Evolutionary conservation across 331 rosid genomes (phyloP).

Genomic region (Pyrus hybrid): DNA sequence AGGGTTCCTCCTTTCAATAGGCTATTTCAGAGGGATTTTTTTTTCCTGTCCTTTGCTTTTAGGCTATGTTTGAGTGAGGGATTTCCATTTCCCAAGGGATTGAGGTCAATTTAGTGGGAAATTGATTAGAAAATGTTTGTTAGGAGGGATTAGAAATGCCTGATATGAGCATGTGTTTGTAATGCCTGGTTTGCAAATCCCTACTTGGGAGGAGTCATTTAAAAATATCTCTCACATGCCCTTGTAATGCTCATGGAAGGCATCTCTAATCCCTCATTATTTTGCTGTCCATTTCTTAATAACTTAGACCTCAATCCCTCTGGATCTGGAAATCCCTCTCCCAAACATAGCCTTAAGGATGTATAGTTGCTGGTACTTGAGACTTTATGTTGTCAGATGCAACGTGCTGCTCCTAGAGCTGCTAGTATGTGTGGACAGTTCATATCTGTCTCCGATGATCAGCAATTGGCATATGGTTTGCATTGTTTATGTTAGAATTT

Average conservation of each 20-base stretch:
- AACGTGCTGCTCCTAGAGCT: background rate
- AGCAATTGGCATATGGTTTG: background rate
- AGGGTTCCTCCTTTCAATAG: background rate
- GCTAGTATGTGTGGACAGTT: background rate
- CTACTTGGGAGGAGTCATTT: too few species aligned
- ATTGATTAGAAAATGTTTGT: too few species aligned
- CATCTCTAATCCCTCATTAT: too few species aligned
- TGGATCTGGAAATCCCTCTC: background rate
- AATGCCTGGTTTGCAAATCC: too few species aligned
- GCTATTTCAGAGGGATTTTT: background rate
- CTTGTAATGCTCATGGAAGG: too few species aligned
- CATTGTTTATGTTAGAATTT: background rate
- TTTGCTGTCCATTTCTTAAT: too few species aligned
- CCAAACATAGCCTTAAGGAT: background rate
- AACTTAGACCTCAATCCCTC: too few species aligned
- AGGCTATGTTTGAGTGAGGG: background rate
- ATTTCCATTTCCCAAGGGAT: too few species aligned
- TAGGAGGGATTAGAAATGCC: too few species aligned
- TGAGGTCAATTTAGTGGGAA: too few species aligned
- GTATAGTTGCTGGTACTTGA: background rate
- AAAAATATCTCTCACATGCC: too few species aligned
- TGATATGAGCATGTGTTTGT: too few species aligned
- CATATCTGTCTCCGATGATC: background rate
- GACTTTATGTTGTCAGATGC: background rate
- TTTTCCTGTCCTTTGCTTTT: background rate